Conservation (phyloP, 805 yeast genomes). For the Yamadazyma insecticola region DNA sequence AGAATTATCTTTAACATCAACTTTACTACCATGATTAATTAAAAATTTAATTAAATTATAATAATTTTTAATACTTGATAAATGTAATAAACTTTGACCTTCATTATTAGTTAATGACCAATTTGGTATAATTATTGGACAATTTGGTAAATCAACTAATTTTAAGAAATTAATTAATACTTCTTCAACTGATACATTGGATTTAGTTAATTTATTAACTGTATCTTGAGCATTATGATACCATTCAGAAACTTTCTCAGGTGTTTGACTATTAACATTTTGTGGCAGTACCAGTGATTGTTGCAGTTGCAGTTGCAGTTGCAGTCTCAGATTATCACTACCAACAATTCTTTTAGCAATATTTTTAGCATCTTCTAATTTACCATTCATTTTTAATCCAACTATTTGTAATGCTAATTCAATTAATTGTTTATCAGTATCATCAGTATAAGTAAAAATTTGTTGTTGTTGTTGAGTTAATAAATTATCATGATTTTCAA, state of each 20-base stretch:
- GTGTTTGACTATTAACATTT: neutral
- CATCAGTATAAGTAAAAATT: constrained; percentile 88
- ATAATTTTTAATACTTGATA: constrained; percentile 77
- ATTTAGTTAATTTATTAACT: constrained; percentile 42
- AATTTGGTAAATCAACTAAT: constrained; percentile 62
- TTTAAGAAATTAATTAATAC: constrained; percentile 47
- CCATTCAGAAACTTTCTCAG: constrained; percentile 32
- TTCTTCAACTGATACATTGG: constrained; percentile 45
- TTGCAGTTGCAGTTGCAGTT: constrained; percentile 6
- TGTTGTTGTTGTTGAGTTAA: constrained; percentile 40
- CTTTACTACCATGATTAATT: constrained; percentile 60
- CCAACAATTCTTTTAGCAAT: constrained; percentile 91
- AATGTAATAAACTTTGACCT: constrained; percentile 86
- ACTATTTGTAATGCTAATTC: constrained; percentile 95
- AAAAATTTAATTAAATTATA: constrained; percentile 56
- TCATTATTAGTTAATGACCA: constrained; percentile 77
- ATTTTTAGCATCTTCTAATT: constrained; percentile 88
- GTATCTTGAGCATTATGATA: constrained; percentile 48
- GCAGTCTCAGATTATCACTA: constrained; percentile 31
- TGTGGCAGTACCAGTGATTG: constrained; percentile 3
- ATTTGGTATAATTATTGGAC: constrained; percentile 59
- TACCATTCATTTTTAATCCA: constrained; percentile 95
- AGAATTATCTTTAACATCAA: constrained; percentile 69
- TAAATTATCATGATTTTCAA: constrained; percentile 47
- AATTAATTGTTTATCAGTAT: constrained; percentile 89